phyloP scores from a whole-genome alignment of 2,329 filamentous ascomycete species.

The Colletotrichum magnum region DNA sequence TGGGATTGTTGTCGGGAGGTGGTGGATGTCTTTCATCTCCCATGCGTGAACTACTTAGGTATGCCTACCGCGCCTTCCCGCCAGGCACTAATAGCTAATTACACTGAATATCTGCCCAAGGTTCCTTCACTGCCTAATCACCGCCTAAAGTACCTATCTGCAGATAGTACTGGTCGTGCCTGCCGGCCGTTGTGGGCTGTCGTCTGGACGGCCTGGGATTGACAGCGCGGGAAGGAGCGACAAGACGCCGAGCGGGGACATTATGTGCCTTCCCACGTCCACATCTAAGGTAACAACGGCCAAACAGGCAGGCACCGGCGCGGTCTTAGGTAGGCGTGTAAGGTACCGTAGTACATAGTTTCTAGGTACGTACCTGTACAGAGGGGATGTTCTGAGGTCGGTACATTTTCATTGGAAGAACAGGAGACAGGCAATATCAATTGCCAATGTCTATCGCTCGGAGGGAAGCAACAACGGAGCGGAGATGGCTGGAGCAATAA shows the following conservation, averaged over 20 bases:
- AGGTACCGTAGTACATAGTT: no score
- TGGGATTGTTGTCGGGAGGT: slow-evolving; percentile 5
- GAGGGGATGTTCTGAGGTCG: not conserved
- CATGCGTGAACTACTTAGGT: not conserved
- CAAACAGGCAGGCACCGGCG: not conserved
- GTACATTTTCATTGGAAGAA: not conserved
- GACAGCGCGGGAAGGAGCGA: slow-evolving; percentile 26
- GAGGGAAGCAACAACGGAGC: not conserved
- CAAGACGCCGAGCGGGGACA: not conserved
- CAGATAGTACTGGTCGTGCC: no score
- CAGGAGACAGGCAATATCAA: not conserved
- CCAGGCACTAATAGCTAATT: no score
- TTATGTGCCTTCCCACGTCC: not conserved
- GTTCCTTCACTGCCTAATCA: no score
- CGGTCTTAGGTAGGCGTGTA: not conserved
- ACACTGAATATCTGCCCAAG: no score
- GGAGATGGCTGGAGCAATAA: not conserved
- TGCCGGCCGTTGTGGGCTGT: no score
- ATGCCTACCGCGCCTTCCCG: not conserved
- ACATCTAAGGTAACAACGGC: no score
- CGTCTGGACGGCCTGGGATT: slow-evolving; percentile 4
- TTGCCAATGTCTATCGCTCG: not conserved
- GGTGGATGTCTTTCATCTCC: not conserved
- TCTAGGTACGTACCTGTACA: not conserved
- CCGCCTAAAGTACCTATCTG: no score